A percentile compares a stretch with the other conserved stretches of the same genome.
Conservation (phyloP, 495 filamentous ascomycete genomes). For the Geoglossum glabrum region DNA sequence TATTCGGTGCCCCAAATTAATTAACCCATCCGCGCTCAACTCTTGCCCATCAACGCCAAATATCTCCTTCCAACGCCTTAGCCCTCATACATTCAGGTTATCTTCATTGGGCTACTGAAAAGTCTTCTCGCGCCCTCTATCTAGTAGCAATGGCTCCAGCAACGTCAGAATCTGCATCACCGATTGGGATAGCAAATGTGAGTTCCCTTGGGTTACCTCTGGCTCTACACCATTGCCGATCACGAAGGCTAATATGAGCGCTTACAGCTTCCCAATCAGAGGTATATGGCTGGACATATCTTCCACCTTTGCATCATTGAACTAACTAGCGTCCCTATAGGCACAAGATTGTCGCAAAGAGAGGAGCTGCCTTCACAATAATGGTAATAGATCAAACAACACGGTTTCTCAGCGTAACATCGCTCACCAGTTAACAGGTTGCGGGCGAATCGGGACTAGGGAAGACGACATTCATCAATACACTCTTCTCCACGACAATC, state of each 20-base stretch:
- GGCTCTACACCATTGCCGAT: slow-evolving; percentile 8
- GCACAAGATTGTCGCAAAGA: slow-evolving; percentile 99
- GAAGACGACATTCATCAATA: slow-evolving; percentile 99
- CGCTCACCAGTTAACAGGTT: slow-evolving; percentile 34
- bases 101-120: neutral
- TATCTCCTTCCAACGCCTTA: neutral
- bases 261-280: slow-evolving; percentile 69
- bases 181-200: slow-evolving; percentile 58
- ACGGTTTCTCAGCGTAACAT: neutral
- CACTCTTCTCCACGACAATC: slow-evolving; percentile 97
- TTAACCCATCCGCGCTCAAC: neutral
- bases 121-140: neutral
- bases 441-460: slow-evolving; percentile 96
- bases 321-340: slow-evolving; percentile 26
- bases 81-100: neutral
- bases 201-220: slow-evolving; percentile 16
- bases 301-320: neutral
- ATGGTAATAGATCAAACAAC: slow-evolving; percentile 43
- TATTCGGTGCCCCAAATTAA: neutral
- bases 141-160: slow-evolving; percentile 44
- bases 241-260: neutral
- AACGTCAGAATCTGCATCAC: slow-evolving; percentile 67
- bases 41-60: neutral
- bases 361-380: slow-evolving; percentile 95
- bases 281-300: slow-evolving; percentile 25